Percentiles rank a stretch among this genome's conserved stretches.
phyloP scores from a whole-genome alignment of 495 filamentous ascomycete genomes.

The Lasiosphaeria miniovina region DNA sequence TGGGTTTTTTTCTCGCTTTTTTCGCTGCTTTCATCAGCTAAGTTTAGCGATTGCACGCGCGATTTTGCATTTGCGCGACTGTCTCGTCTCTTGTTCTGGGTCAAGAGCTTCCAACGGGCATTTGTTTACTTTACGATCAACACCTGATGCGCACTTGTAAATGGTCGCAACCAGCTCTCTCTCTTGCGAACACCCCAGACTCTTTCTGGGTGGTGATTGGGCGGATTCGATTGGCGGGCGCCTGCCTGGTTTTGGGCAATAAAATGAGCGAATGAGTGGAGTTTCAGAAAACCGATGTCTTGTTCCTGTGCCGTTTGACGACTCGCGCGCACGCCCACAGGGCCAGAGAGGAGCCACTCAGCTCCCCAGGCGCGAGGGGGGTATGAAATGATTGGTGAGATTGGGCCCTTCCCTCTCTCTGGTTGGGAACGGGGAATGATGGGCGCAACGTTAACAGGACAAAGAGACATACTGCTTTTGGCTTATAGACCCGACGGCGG shows the following conservation, averaged over 20 bases:
- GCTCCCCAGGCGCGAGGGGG: conserved; percentile 29
- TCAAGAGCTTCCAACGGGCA: background rate
- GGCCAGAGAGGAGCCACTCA: conserved; percentile 30
- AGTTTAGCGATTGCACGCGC: background rate
- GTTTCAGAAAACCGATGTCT: conserved; percentile 16
- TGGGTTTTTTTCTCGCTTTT: too few relatives aligned
- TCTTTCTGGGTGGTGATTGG: conserved; percentile 28
- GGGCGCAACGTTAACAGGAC: background rate
- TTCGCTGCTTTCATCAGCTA: too few relatives aligned
- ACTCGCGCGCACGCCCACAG: conserved; percentile 18
- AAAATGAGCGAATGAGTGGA: conserved; percentile 34
- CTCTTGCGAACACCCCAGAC: background rate
- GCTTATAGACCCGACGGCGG: background rate
- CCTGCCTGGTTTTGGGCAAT: conserved; percentile 19
- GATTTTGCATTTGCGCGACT: background rate
- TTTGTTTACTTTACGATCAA: conserved; percentile 33
- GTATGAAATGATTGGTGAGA: conserved; percentile 42
- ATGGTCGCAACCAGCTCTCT: conserved; percentile 21
- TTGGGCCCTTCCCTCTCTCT: conserved; percentile 8
- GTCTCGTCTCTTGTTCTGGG: background rate
- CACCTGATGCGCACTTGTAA: background rate
- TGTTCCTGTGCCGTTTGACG: conserved; percentile 21
- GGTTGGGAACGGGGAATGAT: background rate
- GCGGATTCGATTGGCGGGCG: conserved; percentile 33
- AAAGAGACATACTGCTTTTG: conserved; percentile 17